These are phyloP conservation scores for Yarrowia bubula DNA, from an alignment of 805 yeast genomes.

Conservation along the genomic window DNA sequence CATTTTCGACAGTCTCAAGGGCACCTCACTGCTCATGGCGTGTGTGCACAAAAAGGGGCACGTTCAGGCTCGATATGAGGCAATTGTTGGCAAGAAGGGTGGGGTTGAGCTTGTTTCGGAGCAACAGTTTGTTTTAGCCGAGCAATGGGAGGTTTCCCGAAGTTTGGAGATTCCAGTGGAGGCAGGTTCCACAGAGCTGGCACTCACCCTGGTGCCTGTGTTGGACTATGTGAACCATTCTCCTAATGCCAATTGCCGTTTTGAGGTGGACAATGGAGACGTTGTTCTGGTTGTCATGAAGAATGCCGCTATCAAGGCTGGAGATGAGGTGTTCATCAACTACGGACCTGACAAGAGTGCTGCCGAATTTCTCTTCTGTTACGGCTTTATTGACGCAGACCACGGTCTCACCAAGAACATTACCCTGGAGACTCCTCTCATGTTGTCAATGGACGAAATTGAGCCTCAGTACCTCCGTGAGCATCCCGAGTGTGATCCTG, in stretches of 20 bases:
- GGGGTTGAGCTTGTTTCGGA: not conserved
- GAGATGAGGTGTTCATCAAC: constrained; percentile 39
- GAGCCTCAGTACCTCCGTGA: not conserved
- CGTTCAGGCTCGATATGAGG: constrained; percentile 32
- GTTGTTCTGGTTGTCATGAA: constrained; percentile 28
- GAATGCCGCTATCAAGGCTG: not conserved
- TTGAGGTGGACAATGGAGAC: constrained; percentile 38
- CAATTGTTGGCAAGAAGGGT: constrained; percentile 29
- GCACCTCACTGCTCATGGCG: constrained; percentile 36
- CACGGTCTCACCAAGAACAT: constrained; percentile 1
- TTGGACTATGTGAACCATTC: constrained; percentile 55
- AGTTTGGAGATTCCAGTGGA: constrained; percentile 36
- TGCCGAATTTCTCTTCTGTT: constrained; percentile 42
- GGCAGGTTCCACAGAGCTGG: constrained; percentile 13
- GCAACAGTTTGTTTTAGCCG: constrained; percentile 34
- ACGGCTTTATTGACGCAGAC: constrained; percentile 39
- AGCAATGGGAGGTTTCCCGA: constrained; percentile 42
- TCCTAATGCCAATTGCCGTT: constrained; percentile 37
- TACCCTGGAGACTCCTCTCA: not conserved
- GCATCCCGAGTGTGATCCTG: constrained; percentile 15
- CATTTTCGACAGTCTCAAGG: constrained; percentile 31
- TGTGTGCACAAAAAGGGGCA: constrained; percentile 32
- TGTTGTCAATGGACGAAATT: constrained; percentile 4
- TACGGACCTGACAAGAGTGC: constrained; percentile 41
- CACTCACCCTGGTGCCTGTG: constrained; percentile 52